Evolutionary conservation across 2,329 filamentous ascomycete species (phyloP), one percentile per base, ranked within the genome.

Genomic region (Canariomyces notabilis): DNA sequence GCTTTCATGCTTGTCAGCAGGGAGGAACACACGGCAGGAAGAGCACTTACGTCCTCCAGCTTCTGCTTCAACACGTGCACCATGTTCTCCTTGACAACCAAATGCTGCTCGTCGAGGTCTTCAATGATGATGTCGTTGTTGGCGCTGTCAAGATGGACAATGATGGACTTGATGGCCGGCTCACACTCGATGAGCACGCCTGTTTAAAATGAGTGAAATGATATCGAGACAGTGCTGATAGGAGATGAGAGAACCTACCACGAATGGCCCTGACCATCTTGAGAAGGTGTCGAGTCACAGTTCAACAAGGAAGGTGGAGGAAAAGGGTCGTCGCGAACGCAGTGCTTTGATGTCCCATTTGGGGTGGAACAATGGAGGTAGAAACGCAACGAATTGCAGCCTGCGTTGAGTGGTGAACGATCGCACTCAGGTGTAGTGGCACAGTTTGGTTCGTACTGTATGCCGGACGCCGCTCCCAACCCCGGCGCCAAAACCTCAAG

Each of bases 91-190:
- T 89, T 88, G 46, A 90, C 78, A 3, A 91, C 73, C 1, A 89
- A 72, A 48, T 84, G 82, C 62, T 85, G 78, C 49, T 90, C 86
- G 66, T 90, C 86, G 1, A 90, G 76, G 52, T 89, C 85, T 58
- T 89, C 85, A 52, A 89, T 85, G 60, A 91, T 86, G 63, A 81
- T 87, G 54, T 83, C 80, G 65, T 89, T 81, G 55, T 76, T 75
- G 47, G 79, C 72, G 58, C 72, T 77, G 66, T 91, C 83, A 56
- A 91, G 86, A 59, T 82, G 85, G 57, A 87, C 73, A 60, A 91
- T 84, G 71, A 90, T 89, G 53, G 87, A 85, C 67, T 89, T 90
- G 75, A 91, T 89, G 36, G 85, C 87, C n/a, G 87, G 83, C 63
- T 91, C 87, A 67, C 85, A 89, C 66, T 89, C 80, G 66, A 91